phyloP scores from a whole-genome alignment of 352 stramenopile species.

The Globisporangium mamillatum region DNA sequence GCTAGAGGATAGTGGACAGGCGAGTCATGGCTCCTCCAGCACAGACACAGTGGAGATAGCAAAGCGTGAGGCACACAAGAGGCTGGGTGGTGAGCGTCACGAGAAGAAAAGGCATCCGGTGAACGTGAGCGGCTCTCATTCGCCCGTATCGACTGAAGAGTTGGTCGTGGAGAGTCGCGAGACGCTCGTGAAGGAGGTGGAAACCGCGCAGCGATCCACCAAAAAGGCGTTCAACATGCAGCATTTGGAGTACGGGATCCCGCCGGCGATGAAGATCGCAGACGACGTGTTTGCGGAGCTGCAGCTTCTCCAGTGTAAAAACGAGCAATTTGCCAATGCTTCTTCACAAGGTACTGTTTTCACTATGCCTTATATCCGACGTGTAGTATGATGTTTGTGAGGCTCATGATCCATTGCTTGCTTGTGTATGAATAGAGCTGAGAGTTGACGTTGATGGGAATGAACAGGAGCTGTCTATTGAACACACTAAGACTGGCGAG shows the following conservation, averaged over 20 bases:
- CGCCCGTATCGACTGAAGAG: neutral
- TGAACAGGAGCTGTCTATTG: neutral
- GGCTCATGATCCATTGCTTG: neutral
- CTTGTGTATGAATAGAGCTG: neutral
- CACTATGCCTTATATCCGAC: neutral
- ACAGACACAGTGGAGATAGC: too few species aligned
- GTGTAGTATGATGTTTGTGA: neutral
- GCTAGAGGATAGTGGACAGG: neutral
- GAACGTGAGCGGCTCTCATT: neutral
- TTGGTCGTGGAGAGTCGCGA: neutral
- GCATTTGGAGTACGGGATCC: conserved; percentile 44
- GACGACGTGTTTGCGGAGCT: conserved; percentile 31
- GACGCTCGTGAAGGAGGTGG: conserved; percentile 30
- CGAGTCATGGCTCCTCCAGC: too few species aligned
- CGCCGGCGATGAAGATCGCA: conserved; percentile 36
- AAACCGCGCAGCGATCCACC: conserved; percentile 20
- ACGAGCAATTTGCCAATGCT: conserved; percentile 12
- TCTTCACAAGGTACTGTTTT: neutral
- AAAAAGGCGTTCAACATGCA: conserved; percentile 53
- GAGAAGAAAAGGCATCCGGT: neutral
- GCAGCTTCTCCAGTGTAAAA: conserved; percentile 14
- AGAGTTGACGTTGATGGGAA: neutral
- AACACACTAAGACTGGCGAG: neutral
- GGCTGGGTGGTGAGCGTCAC: neutral
- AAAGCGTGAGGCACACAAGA: neutral